Percentiles rank a stretch among this genome's conserved stretches.
Evolutionary conservation across 2,329 filamentous ascomycete genomes (phyloP).

Genomic region (Talaromyces marneffei): DNA sequence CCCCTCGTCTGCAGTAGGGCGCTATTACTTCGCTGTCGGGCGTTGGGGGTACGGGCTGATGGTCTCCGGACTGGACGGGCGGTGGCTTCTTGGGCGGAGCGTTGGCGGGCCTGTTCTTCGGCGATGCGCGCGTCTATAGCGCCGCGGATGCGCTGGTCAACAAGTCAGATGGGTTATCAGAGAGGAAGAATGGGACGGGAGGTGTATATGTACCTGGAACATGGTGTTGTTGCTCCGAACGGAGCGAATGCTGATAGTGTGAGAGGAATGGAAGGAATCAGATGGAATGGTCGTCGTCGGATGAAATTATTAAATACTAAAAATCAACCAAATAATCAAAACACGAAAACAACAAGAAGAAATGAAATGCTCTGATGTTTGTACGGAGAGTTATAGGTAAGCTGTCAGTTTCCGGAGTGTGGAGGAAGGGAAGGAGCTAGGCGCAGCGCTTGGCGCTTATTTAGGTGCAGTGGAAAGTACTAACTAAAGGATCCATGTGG

Average conservation of each 20-base stretch:
- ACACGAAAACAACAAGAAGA: background rate
- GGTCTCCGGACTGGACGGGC: conserved; percentile 40
- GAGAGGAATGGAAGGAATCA: background rate
- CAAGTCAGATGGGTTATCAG: background rate
- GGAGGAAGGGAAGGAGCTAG: background rate
- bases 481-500: background rate
- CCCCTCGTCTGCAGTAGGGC: conserved; percentile 46
- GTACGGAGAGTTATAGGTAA: background rate
- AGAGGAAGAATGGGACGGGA: background rate
- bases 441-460: background rate
- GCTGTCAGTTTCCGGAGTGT: background rate
- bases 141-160: conserved; percentile 66
- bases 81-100: conserved; percentile 40
- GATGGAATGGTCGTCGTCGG: background rate
- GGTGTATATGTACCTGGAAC: conserved; percentile 26
- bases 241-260: conserved; percentile 9
- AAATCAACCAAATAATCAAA: background rate
- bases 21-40: conserved; percentile 32
- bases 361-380: background rate
- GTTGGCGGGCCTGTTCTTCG: conserved; percentile 81
- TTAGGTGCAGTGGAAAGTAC: no score
- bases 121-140: conserved; percentile 82
- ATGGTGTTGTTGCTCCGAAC: conserved; percentile 21
- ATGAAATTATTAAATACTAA: conserved; percentile 4
- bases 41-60: conserved; percentile 21